A percentile compares a stretch with the other conserved stretches of the same genome.
Conservation (phyloP, 768 basidiomycete genomes). For the Royoungia palumana region DNA sequence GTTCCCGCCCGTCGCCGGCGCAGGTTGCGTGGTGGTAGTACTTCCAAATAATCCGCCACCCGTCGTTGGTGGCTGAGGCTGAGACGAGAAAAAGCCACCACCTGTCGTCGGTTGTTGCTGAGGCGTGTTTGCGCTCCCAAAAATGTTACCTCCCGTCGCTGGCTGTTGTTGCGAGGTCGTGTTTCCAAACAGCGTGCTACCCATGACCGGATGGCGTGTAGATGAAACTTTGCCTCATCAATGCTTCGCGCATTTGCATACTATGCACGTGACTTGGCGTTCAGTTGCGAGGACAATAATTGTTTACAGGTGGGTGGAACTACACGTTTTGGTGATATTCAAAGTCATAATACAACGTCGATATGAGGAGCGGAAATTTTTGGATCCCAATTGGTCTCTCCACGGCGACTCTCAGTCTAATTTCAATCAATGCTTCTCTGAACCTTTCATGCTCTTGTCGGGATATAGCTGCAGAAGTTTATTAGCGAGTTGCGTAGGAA, state of each 20-base stretch:
- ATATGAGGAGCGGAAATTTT: neutral
- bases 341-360: too few relatives aligned
- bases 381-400: too few relatives aligned
- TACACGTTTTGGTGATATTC: too few relatives aligned
- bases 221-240: too few relatives aligned
- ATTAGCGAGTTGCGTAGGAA: neutral
- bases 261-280: conserved; percentile 14
- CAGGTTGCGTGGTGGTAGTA: conserved; percentile 8
- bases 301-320: too few relatives aligned
- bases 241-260: too few relatives aligned
- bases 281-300: neutral
- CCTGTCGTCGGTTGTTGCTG: conserved; percentile 25
- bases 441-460: conserved; percentile 21
- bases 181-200: conserved; percentile 23
- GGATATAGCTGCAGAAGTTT: conserved; percentile 16
- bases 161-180: conserved; percentile 22
- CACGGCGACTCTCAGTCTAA: neutral
- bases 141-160: conserved; percentile 20
- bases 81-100: conserved; percentile 15
- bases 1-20: neutral
- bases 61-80: conserved; percentile 12
- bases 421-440: neutral
- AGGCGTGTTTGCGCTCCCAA: conserved; percentile 22
- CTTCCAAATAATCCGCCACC: conserved; percentile 18
- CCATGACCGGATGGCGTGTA: conserved; percentile 9